A percentile compares a stretch with the other conserved stretches of the same genome.
phyloP scores from a whole-genome alignment of 2,329 filamentous ascomycete genomes.

The Botrytis sinoallii region DNA sequence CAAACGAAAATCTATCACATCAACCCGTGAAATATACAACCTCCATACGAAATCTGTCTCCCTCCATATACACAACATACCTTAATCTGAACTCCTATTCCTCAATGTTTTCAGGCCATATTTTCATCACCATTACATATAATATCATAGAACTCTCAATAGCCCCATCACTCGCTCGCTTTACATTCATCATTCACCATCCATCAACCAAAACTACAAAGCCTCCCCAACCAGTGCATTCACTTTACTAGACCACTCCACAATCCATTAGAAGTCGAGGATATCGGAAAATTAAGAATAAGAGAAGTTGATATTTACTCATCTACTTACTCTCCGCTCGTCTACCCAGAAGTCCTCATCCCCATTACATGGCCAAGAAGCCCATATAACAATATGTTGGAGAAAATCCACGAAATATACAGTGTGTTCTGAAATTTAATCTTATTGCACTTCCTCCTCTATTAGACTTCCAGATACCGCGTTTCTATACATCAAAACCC shows the following conservation, averaged over 20 bases:
- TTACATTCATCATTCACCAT: background rate
- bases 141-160: background rate
- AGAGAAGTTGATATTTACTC: background rate
- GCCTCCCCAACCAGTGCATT: no score
- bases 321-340: background rate
- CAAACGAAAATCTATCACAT: background rate
- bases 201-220: background rate
- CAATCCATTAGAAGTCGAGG: no score
- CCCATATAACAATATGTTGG: background rate
- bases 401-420: background rate
- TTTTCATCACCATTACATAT: no score
- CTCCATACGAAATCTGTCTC: background rate
- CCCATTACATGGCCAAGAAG: accelerated
- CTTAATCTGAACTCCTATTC: background rate
- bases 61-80: background rate
- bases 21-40: background rate
- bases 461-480: background rate
- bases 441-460: background rate
- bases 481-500: background rate
- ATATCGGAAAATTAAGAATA: background rate
- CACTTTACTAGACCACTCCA: no score
- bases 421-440: accelerated
- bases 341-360: background rate
- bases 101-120: background rate
- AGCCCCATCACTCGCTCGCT: accelerated